Evolutionary conservation across 345 rosid genomes (phyloP).

Genomic region (Eucalyptus virginea): DNA sequence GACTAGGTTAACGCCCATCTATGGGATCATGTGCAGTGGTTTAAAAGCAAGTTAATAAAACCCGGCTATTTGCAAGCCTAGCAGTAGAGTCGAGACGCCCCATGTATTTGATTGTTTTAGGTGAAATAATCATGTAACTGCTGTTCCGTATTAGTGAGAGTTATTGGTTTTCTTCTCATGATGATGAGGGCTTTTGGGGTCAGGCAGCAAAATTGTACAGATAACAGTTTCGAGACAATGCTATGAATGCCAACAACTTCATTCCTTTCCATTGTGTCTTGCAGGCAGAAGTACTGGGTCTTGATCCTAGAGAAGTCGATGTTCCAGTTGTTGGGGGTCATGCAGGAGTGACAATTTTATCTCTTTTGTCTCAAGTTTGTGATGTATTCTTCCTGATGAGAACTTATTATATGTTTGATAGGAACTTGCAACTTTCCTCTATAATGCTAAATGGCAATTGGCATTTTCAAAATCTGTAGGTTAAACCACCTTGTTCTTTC

Average conservation of each 20-base stretch:
- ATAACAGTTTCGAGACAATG: not conserved
- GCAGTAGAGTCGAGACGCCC: not conserved
- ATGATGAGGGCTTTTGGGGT: not conserved
- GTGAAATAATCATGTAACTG: not conserved
- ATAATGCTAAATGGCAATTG: not conserved
- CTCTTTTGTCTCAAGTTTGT: slow-evolving; percentile 77
- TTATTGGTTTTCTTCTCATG: not conserved
- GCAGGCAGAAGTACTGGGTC: slow-evolving; percentile 94
- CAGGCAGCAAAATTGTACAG: not conserved
- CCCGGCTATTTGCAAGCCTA: not conserved
- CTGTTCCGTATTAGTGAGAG: not conserved
- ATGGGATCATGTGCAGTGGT: not conserved
- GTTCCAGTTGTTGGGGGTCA: slow-evolving; percentile 98
- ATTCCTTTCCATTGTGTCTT: not conserved
- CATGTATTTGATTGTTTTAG: not conserved
- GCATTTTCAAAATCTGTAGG: slow-evolving; percentile 16
- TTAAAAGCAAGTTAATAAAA: not conserved
- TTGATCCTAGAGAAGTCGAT: slow-evolving; percentile 89
- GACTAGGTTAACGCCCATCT: not conserved
- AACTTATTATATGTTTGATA: not conserved
- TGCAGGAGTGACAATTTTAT: slow-evolving; percentile 88
- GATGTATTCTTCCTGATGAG: not conserved
- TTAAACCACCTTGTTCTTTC: slow-evolving; percentile 76
- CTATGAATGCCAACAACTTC: not conserved
- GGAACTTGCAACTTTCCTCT: not conserved